Base-by-base conservation (phyloP, 495 filamentous ascomycete species). In the Chlorociboria aeruginascens region DNA sequence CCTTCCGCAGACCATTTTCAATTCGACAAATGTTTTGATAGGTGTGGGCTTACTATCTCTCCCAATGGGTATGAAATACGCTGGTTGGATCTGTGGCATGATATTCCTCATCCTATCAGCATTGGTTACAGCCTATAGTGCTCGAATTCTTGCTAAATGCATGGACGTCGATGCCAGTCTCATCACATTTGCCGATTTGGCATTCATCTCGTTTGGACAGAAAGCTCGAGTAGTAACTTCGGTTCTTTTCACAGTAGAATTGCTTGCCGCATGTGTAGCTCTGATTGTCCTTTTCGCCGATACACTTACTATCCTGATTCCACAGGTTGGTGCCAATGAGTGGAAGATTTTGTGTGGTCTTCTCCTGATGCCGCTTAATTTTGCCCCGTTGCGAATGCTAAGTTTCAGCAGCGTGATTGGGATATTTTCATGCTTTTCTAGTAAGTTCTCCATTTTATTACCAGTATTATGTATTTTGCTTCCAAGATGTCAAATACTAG, bases 221-320 rank as follows among this genome's bases (percentile, higher is more conserved):
- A 77, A 74, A 40, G 88, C 86, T 29, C 81, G 92, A 33, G 66
- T 95, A 30, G 71, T 80, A 28, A 89, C 85, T 6, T 89, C 86
- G 47, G 64, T 94, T 17, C 69, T 98, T 6, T 97, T 98, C 67
- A 85, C 79, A 2, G 55, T 97, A 32, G 92, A 98, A 63, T 76
- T 98, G 28, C 61, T 95, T 20, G 89, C 83, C 11, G 83, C 89
- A 20, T 90, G 85, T 59, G 88, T 97, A 33, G 92, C 92, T 30
- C 76, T 97, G 1, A 79, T 95, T 35, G 84, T 98, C 7, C 77
- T 98, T 11, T 98, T 98, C 61, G 87, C 87, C 33, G 92, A 98
- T 62, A 92, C 84, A 48, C 69, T 97, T 40, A 71, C 88, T 55
- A 77, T 80, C 16, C 62, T 98, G 43, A 75, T 96, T 34, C 89